Conservation (phyloP, 495 filamentous ascomycete genomes). For the Delitschia confertaspora region DNA sequence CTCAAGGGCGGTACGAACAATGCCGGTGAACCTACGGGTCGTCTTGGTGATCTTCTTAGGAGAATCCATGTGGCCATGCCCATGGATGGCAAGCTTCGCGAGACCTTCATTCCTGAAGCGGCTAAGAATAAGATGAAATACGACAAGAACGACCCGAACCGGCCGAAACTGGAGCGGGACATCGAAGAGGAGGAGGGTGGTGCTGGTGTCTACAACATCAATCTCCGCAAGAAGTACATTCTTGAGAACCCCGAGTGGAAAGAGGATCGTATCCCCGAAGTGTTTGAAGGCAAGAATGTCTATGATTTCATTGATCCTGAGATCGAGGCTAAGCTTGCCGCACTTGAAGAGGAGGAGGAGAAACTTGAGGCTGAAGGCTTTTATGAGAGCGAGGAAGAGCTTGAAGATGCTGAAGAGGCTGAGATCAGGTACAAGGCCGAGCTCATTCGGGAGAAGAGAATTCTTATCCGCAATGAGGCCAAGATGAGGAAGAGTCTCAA, state of each 20-base stretch:
- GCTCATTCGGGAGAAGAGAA: constrained; percentile 84
- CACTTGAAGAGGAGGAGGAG: constrained; percentile 92
- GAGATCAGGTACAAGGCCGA: constrained; percentile 86
- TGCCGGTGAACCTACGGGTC: constrained; percentile 60
- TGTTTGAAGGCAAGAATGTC: constrained; percentile 89
- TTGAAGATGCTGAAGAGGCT: constrained; percentile 64
- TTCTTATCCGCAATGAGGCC: constrained; percentile 80
- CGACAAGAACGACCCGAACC: constrained; percentile 77
- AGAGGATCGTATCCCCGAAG: constrained; percentile 87
- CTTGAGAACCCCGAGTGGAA: constrained; percentile 86
- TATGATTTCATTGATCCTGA: constrained; percentile 96
- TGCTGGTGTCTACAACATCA: constrained; percentile 88
- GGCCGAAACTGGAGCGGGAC: constrained; percentile 70
- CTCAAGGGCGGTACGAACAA: constrained; percentile 77
- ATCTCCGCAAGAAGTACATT: constrained; percentile 77
- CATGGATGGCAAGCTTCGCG: constrained; percentile 63
- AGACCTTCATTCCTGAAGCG: constrained; percentile 83
- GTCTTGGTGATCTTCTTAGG: constrained; percentile 77
- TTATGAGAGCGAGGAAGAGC: constrained; percentile 55
- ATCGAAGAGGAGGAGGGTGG: constrained; percentile 89
- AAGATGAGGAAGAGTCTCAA: constrained; percentile 89
- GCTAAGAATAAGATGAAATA: constrained; percentile 74
- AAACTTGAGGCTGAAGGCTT: constrained; percentile 75
- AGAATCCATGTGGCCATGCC: constrained; percentile 95
- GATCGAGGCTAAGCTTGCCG: constrained; percentile 81